Base-by-base conservation (phyloP, 1,284 basidiomycete species). In the Apiotrichum porosum region DNA sequence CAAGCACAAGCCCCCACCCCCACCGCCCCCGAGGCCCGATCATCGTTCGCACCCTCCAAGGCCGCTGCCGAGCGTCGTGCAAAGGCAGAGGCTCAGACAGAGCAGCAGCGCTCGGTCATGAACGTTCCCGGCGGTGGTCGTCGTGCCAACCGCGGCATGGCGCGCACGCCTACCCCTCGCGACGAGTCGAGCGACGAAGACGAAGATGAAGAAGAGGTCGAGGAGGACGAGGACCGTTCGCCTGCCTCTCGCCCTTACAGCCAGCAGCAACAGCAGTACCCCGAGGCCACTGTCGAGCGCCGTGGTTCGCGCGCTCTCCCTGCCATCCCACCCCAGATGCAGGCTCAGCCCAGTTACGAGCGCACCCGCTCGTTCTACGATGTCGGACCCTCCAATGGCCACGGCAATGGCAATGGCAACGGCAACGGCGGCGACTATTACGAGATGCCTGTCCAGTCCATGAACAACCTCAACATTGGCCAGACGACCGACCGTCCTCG, bases 1-100 rank as follows among this genome's bases (percentile, higher is more conserved):
- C n/a, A n/a, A n/a, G n/a, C n/a, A n/a, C n/a, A n/a, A n/a, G n/a
- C n/a, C n/a, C n/a, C 23, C 9, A n/a, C 14, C 42, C 32, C 28
- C 19, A 6, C 23, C 6, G 31, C 51, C 6, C 26, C 53, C 15
- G 57, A 60, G 47, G 83, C 78, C 65, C 80, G 80, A 39, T 90
- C 88, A 1, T 90, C 89, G 3, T 93, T 93, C 62, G 85, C 88
- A 0, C 85, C 84, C 0, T 86, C 86, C 14, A 85, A 80, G 63
- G 81, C 84, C 55, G 89, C 87, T 19, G 81, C 81, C 19, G 83
- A 93, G 64, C 80, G 90, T 43, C 86, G 88, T 61, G 85, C 86
- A 12, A 86, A 85, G 67, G 78, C 80, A 13, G 83, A 90, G 63
- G 86, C 85, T 18, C 62, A 62, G 2, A 66, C 54, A 3, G 54